Conservation (phyloP, 371 early-diverging fungal genomes). For the Actinomortierella wolfii region DNA sequence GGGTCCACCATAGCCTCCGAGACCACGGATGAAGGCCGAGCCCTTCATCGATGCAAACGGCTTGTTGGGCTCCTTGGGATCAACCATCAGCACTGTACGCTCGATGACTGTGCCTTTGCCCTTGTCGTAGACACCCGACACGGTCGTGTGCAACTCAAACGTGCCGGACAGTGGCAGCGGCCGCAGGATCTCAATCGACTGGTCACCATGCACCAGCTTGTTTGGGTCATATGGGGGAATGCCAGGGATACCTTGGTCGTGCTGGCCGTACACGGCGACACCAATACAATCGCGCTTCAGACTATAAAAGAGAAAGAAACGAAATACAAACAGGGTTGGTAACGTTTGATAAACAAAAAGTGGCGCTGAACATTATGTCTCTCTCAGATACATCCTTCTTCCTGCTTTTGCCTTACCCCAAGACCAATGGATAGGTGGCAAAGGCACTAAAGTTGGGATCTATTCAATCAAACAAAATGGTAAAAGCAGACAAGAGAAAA, state of each 20-base stretch:
- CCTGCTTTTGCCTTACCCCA: too few relatives aligned
- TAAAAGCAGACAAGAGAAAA: not conserved
- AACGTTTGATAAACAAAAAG: too few relatives aligned
- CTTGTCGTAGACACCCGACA: conserved; percentile 61
- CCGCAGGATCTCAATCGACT: conserved; percentile 60
- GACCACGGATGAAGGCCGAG: conserved; percentile 57
- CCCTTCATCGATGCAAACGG: conserved; percentile 55
- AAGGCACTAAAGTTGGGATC: conserved; percentile 70
- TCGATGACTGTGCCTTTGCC: conserved; percentile 77
- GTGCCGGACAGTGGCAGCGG: conserved; percentile 66
- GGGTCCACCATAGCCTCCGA: conserved; percentile 66
- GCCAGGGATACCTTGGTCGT: conserved; percentile 52
- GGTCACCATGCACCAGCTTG: conserved; percentile 77
- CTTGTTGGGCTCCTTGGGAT: conserved; percentile 54
- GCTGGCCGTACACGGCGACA: conserved; percentile 66
- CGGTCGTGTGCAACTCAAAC: conserved; percentile 51
- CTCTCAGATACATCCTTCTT: too few relatives aligned
- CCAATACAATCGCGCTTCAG: conserved; percentile 61
- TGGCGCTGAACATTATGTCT: too few relatives aligned
- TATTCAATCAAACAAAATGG: conserved; percentile 26
- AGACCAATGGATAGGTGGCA: conserved; percentile 71
- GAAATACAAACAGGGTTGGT: too few relatives aligned
- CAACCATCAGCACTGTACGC: conserved; percentile 54
- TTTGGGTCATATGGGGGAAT: conserved; percentile 70
- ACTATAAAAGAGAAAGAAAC: too few relatives aligned